Evolutionary conservation across 192 early-diverging fungal genomes (phyloP), one percentile per base, ranked within the genome.

Genomic region (Mortierella alpina): DNA sequence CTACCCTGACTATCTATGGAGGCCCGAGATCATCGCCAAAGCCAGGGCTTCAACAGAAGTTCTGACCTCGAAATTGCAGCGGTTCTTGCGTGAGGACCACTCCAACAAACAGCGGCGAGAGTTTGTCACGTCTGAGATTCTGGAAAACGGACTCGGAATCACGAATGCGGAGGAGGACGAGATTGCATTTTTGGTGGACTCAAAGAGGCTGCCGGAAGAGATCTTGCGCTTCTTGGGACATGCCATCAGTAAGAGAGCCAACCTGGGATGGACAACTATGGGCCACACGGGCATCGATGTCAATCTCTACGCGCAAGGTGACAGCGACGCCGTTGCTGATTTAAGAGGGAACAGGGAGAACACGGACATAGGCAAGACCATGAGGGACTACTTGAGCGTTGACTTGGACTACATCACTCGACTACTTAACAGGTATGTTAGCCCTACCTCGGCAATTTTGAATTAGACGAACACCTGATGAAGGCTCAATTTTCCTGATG

Each of bases 251-350:
- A 49, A 52, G 49, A 61, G 52, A 31, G 69, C 62, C 41, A 60
- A 39, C 44, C 22, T 78, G 44, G 59, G 86, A 40, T 94, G 92
- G 93, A 84, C 95, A 6, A 98, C 98, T 0, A 92, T 94, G 73
- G 96, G 96, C 1, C 98, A 99, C 72, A 93, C 93, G 48, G 96
- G 92, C 0, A 95, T 97, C 15, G 98, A 99, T 79, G 98, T 99
- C 6, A 98, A 90, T 12, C 69, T 94, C 4, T 94, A 91, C 73
- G 68, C 75, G 4, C 64, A 88, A 5, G 62, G 59, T 1, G 74
- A 75, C 7, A 85, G 65, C 11, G 70, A 73, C 48, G 75, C 40
- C 0, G 44, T 54, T 18, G 44, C 48, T 23, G 47, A 15, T 0
- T 59, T 93, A 50, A 56, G 67, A 11, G 92, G 92, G 17, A 89